A percentile compares a stretch with the other conserved stretches of the same genome.
Conservation (phyloP, 225 moss, liverwort and hornwort genomes). For the Sphagnum contortum region DNA sequence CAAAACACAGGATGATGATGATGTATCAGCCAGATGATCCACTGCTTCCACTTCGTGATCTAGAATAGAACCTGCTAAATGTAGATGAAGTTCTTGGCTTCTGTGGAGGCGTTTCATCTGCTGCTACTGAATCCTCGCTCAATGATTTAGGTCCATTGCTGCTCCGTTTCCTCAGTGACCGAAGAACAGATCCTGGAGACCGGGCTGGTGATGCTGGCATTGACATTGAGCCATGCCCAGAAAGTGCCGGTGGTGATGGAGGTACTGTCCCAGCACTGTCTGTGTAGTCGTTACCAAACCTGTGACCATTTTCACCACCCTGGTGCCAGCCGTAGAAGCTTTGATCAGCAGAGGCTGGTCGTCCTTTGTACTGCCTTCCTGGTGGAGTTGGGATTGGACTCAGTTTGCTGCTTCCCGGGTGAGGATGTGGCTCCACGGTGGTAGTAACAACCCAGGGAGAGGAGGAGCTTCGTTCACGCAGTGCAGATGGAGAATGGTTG, state of each 20-base stretch:
- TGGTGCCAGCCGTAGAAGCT: constrained; percentile 12
- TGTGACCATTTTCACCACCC: not conserved
- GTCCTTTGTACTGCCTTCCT: too few relatives aligned
- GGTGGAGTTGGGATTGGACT: too few relatives aligned
- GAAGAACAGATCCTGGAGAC: constrained; percentile 12
- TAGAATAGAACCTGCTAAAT: constrained; percentile 48
- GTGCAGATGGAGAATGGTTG: constrained; percentile 13
- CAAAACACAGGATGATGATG: too few relatives aligned
- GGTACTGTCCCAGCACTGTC: not conserved
- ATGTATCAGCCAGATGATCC: constrained; percentile 19
- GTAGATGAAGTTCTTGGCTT: constrained; percentile 24
- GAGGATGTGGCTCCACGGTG: too few relatives aligned
- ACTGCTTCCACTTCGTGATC: constrained; percentile 34
- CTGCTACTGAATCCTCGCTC: constrained; percentile 1
- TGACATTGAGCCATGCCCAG: constrained; percentile 12
- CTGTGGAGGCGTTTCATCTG: constrained; percentile 21
- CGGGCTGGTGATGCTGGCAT: constrained; percentile 31
- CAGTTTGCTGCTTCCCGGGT: too few relatives aligned
- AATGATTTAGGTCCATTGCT: constrained; percentile 6
- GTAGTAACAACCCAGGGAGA: too few relatives aligned
- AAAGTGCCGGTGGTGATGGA: constrained; percentile 16
- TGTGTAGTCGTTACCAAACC: not conserved
- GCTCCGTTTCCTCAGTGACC: constrained; percentile 17
- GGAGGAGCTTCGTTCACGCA: constrained; percentile 10
- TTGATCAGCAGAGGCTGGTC: not conserved